Conservation (phyloP, 2,329 filamentous ascomycete genomes). For the Lithohypha guttulata region DNA sequence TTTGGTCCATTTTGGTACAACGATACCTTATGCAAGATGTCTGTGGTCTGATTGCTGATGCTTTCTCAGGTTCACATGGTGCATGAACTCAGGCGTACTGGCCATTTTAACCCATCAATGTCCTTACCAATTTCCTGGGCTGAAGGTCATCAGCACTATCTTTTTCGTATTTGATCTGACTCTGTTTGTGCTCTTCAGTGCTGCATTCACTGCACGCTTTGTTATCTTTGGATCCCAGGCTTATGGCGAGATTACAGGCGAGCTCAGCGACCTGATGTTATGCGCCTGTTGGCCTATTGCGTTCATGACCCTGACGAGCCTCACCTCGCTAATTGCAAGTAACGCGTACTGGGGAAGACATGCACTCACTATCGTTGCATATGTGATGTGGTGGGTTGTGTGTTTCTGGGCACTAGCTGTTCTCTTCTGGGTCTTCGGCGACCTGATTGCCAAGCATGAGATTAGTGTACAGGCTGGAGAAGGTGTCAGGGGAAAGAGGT, state of each 20-base stretch:
- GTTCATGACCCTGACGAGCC: conserved; percentile 22
- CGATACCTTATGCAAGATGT: background rate
- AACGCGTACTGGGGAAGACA: conserved; percentile 27
- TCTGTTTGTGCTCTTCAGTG: conserved; percentile 24
- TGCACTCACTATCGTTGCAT: conserved; percentile 25
- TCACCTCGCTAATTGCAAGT: conserved; percentile 41
- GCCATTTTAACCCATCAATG: conserved; percentile 17
- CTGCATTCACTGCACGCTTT: conserved; percentile 27
- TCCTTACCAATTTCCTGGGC: conserved; percentile 31
- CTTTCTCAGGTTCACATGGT: conserved; percentile 16
- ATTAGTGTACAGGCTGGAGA: conserved; percentile 28
- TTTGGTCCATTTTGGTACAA: conserved; percentile 14
- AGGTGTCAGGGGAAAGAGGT: too few species aligned
- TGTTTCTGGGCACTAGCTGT: conserved; percentile 21
- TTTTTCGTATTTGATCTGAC: conserved; percentile 31
- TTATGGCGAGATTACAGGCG: conserved; percentile 23
- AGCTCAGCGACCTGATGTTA: conserved; percentile 29
- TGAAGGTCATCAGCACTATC: conserved; percentile 28
- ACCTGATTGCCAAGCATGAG: conserved; percentile 28
- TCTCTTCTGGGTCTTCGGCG: conserved; percentile 25
- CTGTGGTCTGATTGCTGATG: background rate
- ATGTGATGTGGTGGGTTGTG: conserved; percentile 34
- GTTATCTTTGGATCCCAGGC: conserved; percentile 26
- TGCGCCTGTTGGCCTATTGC: conserved; percentile 31
- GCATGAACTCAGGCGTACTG: conserved; percentile 19